These are phyloP conservation scores for Mortierella sp. DNA, from an alignment of 371 early-diverging fungal genomes.

Conservation along the genomic window DNA sequence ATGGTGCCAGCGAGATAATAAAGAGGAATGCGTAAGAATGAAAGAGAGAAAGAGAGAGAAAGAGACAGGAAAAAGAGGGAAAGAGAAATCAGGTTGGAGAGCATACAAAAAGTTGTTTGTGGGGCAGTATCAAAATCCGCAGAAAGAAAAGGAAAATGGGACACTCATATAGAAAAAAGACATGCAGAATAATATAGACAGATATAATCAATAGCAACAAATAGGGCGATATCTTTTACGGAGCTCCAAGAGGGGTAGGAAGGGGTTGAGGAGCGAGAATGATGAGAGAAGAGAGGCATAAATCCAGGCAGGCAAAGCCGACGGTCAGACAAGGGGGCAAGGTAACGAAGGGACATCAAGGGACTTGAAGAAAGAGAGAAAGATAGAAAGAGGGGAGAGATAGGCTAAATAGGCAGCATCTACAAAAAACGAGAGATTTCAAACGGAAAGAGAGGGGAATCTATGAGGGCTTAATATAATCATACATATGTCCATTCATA, in stretches of 20 bases:
- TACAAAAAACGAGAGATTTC: background rate
- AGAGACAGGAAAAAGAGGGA: background rate
- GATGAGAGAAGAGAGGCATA: background rate
- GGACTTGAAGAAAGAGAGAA: slow-evolving; percentile 4
- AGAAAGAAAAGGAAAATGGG: background rate
- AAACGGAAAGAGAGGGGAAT: slow-evolving; percentile 12
- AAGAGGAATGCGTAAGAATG: background rate
- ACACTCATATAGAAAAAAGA: background rate
- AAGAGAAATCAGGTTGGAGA: background rate
- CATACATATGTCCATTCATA: background rate
- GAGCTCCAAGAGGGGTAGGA: slow-evolving; percentile 9
- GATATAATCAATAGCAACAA: background rate
- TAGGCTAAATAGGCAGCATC: background rate
- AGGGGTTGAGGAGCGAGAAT: background rate
- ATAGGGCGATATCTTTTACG: slow-evolving; percentile 6
- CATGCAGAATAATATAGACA: background rate
- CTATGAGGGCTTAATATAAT: background rate
- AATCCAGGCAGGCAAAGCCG: background rate
- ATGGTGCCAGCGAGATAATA: background rate
- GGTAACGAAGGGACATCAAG: slow-evolving; percentile 6
- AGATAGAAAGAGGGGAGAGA: background rate
- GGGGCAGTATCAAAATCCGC: background rate
- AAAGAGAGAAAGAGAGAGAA: background rate
- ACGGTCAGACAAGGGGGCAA: slow-evolving; percentile 2
- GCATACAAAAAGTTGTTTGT: background rate